These are phyloP conservation scores for Nemania bipapillata DNA, from an alignment of 2,329 filamentous ascomycete species.

Conservation along the genomic window DNA sequence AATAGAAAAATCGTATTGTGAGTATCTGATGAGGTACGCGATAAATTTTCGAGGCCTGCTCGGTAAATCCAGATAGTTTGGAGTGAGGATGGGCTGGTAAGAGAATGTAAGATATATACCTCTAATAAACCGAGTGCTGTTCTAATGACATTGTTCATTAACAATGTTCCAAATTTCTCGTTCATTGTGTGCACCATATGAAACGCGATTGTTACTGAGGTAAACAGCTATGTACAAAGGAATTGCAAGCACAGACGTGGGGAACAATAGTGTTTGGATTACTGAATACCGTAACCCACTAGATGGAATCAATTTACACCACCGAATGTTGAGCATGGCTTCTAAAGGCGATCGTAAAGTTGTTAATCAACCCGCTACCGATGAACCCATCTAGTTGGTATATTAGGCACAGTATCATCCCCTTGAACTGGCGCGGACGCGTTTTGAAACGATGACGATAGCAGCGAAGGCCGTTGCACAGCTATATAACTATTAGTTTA, in stretches of 20 bases:
- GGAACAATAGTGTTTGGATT: neutral
- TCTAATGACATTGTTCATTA: neutral
- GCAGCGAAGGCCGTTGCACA: conserved; percentile 40
- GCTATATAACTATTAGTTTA: conserved; percentile 37
- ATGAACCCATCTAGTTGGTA: conserved; percentile 34
- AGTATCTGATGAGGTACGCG: neutral
- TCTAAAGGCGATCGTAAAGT: neutral
- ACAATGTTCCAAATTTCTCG: neutral
- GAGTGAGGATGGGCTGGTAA: neutral
- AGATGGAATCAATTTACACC: neutral
- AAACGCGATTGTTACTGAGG: conserved; percentile 8
- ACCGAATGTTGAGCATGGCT: neutral
- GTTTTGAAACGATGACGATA: conserved; percentile 39
- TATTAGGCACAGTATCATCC: conserved; percentile 33
- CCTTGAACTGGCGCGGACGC: conserved; percentile 28
- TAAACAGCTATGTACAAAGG: conserved; percentile 1
- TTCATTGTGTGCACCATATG: neutral
- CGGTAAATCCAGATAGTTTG: neutral
- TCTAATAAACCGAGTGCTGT: neutral
- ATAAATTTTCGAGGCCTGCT: neutral
- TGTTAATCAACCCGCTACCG: neutral
- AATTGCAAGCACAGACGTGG: neutral
- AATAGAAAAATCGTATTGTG: neutral
- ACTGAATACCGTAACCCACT: no score
- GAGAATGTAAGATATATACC: conserved; percentile 4